A percentile compares a stretch with the other conserved stretches of the same genome.
Conservation (phyloP, 2,329 filamentous ascomycete species). For the Fusarium sp. region DNA sequence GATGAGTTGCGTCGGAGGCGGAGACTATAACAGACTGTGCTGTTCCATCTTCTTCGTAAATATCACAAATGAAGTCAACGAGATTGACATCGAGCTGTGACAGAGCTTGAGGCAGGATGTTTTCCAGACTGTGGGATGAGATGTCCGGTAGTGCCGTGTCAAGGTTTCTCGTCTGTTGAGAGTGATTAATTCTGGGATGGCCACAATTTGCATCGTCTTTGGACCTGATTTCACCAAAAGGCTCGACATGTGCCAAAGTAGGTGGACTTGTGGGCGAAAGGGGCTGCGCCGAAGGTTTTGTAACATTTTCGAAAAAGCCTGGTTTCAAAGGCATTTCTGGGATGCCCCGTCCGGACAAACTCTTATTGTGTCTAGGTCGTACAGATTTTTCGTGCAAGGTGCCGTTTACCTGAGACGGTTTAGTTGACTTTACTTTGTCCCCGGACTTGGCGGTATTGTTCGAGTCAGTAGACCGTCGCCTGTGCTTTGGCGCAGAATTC, state of each 20-base stretch:
- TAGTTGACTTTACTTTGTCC: constrained; percentile 45
- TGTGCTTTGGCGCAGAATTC: constrained; percentile 41
- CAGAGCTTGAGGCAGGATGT: constrained; percentile 65
- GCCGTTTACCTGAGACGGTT: constrained; percentile 44
- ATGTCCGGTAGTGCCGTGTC: not conserved
- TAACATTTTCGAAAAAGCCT: constrained; percentile 52
- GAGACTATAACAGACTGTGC: constrained; percentile 54
- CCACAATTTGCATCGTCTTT: constrained; percentile 25
- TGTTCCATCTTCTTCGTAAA: constrained; percentile 65
- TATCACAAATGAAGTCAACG: constrained; percentile 68
- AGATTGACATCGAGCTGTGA: constrained; percentile 62
- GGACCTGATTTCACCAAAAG: constrained; percentile 21
- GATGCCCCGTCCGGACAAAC: constrained; percentile 42
- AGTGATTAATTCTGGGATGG: constrained; percentile 36
- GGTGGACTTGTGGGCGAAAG: not conserved
- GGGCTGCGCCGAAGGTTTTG: constrained; percentile 35
- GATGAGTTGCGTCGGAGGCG: not conserved
- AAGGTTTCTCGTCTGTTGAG: not conserved
- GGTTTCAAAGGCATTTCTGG: constrained; percentile 50
- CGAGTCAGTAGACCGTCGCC: constrained; percentile 46
- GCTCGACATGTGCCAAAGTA: not conserved
- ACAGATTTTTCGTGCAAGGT: constrained; percentile 49
- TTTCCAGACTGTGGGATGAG: constrained; percentile 27
- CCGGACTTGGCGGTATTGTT: constrained; percentile 35
- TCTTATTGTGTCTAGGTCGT: constrained; percentile 43